Conservation (phyloP, 2,329 filamentous ascomycete species). For the Pestalotiopsis sp. region DNA sequence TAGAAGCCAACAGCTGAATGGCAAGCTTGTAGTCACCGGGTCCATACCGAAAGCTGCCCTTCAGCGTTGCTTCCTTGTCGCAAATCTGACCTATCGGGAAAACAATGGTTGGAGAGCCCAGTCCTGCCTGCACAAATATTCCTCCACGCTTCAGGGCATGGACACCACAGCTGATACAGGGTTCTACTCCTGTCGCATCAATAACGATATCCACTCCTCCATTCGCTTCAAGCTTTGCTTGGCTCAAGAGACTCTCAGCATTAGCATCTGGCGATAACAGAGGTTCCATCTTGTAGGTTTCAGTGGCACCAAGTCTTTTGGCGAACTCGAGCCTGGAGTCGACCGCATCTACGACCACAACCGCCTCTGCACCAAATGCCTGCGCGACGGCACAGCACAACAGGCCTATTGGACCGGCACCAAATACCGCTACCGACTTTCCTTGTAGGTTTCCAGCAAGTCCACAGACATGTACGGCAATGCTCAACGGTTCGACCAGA, state of each 20-base stretch:
- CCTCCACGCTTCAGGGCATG: conserved; percentile 73
- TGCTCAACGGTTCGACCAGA: conserved; percentile 84
- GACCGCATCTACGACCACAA: conserved; percentile 87
- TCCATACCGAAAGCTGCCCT: conserved; percentile 88
- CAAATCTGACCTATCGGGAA: conserved; percentile 93
- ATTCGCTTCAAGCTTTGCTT: conserved; percentile 63
- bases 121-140: conserved; percentile 83
- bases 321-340: conserved; percentile 80
- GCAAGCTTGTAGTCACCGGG: conserved; percentile 88
- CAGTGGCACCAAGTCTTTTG: conserved; percentile 69
- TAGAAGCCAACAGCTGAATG: conserved; percentile 72
- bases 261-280: conserved; percentile 64
- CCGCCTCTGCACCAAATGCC: conserved; percentile 81
- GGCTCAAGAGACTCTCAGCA: conserved; percentile 61
- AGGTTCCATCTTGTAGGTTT: conserved; percentile 65
- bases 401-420: conserved; percentile 84
- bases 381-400: conserved; percentile 84
- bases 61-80: conserved; percentile 83
- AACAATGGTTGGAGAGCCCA: conserved; percentile 84
- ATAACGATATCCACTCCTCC: conserved; percentile 76
- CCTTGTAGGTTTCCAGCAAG: conserved; percentile 75
- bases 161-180: conserved; percentile 74
- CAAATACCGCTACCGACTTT: conserved; percentile 80
- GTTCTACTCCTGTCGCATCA: conserved; percentile 78
- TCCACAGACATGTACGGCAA: conserved; percentile 82